Evolutionary conservation across 352 stramenopile genomes (phyloP), one percentile per base, ranked within the genome.

Genomic region (Phytophthora pistaciae): DNA sequence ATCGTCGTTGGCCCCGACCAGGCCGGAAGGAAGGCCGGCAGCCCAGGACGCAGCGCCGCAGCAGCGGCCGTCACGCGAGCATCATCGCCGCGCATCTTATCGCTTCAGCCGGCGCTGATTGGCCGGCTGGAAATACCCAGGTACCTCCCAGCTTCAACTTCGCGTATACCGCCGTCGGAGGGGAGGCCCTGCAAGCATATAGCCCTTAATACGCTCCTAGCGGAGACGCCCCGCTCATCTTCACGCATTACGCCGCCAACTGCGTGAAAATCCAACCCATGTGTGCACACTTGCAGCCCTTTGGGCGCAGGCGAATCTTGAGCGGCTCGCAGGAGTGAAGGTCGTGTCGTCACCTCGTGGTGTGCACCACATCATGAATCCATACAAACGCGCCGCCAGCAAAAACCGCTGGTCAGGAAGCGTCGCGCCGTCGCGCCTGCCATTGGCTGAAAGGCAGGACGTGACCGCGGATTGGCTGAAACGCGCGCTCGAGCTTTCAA

Each of bases 11-110:
- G 29, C 7, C 29, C 29, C 36, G 36, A 42, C 36, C 36, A 42
- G 36, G 36, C 14, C 3, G 11, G 36, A 13, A 42, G 36, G 36
- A 18, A 42, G 36, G 33, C 1, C 10, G 33, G 33, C 33, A 42
- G 33, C 33, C 33, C 10, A 42, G 33, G 11, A 16, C 36, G 29
- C 29, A 10, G 29, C 36, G 36, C 14, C 3, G 14, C 36, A 5
- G 36, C 36, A 18, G 36, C 36, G 14, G 36, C 11, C 10, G 3
- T 14, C 10, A 42, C 8, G 21, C 13, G 25, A 44, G 25, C 57
- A 63, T 31, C 40, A 49, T 21, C 16, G 14, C 40, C 16, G 40
- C n/a, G 54, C 56, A 56, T 57, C 62, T 62, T 68, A 68, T 56
- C 38, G 7, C 38, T 18, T n/a, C 38, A 18, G 11, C 14, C 10